Conservation (phyloP, 2,329 filamentous ascomycete genomes). For the Amesomyces nigricolor region DNA sequence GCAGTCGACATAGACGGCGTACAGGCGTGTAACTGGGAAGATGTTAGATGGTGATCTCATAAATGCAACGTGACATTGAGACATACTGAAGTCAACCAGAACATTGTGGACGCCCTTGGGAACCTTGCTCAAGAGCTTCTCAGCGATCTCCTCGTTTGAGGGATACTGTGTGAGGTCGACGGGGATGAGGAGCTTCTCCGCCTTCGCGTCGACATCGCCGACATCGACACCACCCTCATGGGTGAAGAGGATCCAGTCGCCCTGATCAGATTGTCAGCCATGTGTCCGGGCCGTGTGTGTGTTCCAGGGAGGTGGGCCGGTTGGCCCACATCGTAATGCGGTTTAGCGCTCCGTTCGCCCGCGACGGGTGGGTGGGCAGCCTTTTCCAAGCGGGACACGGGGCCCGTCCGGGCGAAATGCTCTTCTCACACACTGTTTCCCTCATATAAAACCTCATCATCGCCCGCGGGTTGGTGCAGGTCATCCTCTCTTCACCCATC, state of each 20-base stretch:
- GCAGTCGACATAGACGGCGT: conserved; percentile 98
- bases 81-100: conserved; percentile 81
- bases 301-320: conserved; percentile 9
- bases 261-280: conserved; percentile 48
- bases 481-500: conserved; percentile 8
- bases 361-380: conserved; percentile 23
- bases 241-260: conserved; percentile 99
- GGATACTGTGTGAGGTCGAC: conserved; percentile 93
- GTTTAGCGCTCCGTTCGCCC: conserved; percentile 43
- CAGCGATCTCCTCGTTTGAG: conserved; percentile 89
- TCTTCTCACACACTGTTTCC: conserved; percentile 7
- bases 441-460: conserved; percentile 19
- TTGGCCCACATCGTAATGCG: conserved; percentile 27
- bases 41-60: conserved; percentile 4
- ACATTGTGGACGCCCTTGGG: conserved; percentile 96
- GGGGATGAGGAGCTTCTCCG: conserved; percentile 95
- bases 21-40: conserved; percentile 68
- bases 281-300: conserved; percentile 4
- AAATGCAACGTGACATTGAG: not conserved
- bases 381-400: conserved; percentile 14
- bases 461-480: conserved; percentile 5
- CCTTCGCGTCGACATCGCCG: conserved; percentile 97
- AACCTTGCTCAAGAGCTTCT: conserved; percentile 81
- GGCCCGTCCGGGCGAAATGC: conserved; percentile 8
- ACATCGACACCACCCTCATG: conserved; percentile 99